phyloP scores from a whole-genome alignment of 164 flowering plant species.

The Brasenia schreberi region DNA sequence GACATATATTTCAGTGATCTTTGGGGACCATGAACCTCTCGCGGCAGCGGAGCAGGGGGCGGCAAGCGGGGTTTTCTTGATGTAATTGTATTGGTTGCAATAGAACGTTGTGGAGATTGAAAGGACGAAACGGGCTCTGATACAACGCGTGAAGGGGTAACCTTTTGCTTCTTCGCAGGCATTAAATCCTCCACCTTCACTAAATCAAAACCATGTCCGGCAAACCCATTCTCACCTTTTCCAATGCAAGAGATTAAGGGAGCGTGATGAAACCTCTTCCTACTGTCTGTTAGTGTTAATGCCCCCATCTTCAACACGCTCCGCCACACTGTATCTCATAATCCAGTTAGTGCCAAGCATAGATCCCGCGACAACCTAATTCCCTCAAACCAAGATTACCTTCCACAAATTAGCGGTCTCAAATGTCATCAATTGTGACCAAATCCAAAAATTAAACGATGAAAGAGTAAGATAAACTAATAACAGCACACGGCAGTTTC shows the following conservation, averaged over 20 bases:
- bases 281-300: neutral
- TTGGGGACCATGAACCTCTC: constrained; percentile 4
- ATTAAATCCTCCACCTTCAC: constrained; percentile 7
- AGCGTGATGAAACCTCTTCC: neutral
- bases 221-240: constrained; percentile 2
- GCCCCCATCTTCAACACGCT: neutral
- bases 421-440: no score
- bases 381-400: no score
- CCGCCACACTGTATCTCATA: neutral
- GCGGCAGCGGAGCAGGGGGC: constrained; percentile 1
- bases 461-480: no score
- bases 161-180: constrained; percentile 20
- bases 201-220: constrained; percentile 3
- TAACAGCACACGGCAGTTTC: no score
- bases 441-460: no score
- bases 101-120: neutral
- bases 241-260: neutral
- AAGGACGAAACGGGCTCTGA: neutral
- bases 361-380: no score
- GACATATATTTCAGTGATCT: neutral
- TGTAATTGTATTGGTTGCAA: constrained; percentile 17
- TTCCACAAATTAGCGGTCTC: no score
- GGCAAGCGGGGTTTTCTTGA: constrained; percentile 13
- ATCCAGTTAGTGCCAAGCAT: no score
- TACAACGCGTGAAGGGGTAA: constrained; percentile 6